Percentiles rank a stretch among this genome's conserved stretches.
phyloP scores from a whole-genome alignment of 1,284 basidiomycete species.

The Marasmius tenuissimus region DNA sequence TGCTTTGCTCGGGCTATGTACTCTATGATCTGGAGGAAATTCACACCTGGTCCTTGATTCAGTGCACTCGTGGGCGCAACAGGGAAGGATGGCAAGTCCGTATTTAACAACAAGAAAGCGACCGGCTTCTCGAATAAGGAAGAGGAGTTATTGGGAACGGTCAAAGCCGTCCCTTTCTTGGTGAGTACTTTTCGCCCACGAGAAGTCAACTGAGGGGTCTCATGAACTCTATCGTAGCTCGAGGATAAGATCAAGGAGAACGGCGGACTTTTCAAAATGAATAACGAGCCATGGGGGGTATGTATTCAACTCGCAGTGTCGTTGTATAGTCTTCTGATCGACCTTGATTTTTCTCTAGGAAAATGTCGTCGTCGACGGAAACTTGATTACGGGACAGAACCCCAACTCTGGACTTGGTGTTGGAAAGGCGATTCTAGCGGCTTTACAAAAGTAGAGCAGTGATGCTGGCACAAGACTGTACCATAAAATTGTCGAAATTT shows the following conservation, averaged over 20 bases:
- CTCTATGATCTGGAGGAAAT: too few species aligned
- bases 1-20: not conserved
- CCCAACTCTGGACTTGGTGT: slow-evolving; percentile 59
- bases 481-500: too few species aligned
- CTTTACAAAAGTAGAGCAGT: slow-evolving; percentile 7
- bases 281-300: slow-evolving; percentile 55
- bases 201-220: too few species aligned
- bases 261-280: slow-evolving; percentile 68
- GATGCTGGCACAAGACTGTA: too few species aligned
- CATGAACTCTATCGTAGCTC: slow-evolving; percentile 32
- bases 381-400: slow-evolving; percentile 68
- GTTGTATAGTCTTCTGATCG: too few species aligned
- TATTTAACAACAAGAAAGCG: slow-evolving; percentile 59
- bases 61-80: slow-evolving; percentile 56
- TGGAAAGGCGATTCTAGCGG: slow-evolving; percentile 45
- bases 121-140: slow-evolving; percentile 77
- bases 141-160: slow-evolving; percentile 50
- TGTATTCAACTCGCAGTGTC: slow-evolving; percentile 20
- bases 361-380: slow-evolving; percentile 43
- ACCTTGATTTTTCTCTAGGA: slow-evolving; percentile 21
- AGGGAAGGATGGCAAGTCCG: slow-evolving; percentile 55
- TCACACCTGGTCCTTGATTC: too few species aligned
- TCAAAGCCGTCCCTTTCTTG: slow-evolving; percentile 26
- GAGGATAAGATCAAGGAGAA: slow-evolving; percentile 61
- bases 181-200: slow-evolving; percentile 47